phyloP scores from a whole-genome alignment of 768 basidiomycete genomes.

The Galerina marginata region DNA sequence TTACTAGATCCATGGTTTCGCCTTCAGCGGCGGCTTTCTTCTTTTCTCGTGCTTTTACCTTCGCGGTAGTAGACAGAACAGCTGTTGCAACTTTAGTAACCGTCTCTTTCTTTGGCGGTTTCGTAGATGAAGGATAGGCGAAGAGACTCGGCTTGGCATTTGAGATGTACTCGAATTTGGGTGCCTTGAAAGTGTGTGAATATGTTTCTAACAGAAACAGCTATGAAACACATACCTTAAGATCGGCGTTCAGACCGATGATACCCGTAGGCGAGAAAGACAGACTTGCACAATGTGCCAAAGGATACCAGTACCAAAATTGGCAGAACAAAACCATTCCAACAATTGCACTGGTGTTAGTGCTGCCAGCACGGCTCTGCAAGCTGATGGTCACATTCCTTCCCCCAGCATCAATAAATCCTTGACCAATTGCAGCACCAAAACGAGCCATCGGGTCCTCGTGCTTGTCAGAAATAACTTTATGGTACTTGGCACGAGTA shows the following conservation, averaged over 20 bases:
- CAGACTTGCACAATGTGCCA: slow-evolving; percentile 90
- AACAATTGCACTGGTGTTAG: slow-evolving; percentile 92
- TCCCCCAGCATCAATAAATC: slow-evolving; percentile 97
- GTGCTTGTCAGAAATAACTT: slow-evolving; percentile 94
- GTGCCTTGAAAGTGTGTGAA: slow-evolving; percentile 61
- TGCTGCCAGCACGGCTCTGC: slow-evolving; percentile 90
- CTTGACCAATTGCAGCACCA: slow-evolving; percentile 94
- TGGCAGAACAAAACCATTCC: slow-evolving; percentile 99
- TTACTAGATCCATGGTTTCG: slow-evolving; percentile 83
- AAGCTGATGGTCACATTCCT: slow-evolving; percentile 94
- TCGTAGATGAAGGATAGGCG: slow-evolving; percentile 86
- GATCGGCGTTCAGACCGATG: slow-evolving; percentile 85
- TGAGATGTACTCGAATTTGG: slow-evolving; percentile 89
- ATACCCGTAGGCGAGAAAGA: slow-evolving; percentile 96
- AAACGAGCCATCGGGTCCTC: slow-evolving; percentile 99
- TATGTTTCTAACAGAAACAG: neutral
- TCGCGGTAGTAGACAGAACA: slow-evolving; percentile 95
- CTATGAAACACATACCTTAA: slow-evolving; percentile 59
- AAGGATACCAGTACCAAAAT: slow-evolving; percentile 99
- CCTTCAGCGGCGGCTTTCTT: slow-evolving; percentile 85
- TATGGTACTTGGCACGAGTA: slow-evolving; percentile 84
- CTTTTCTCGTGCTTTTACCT: slow-evolving; percentile 94
- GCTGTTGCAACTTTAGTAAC: slow-evolving; percentile 92
- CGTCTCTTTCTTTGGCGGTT: slow-evolving; percentile 92
- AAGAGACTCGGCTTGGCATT: slow-evolving; percentile 91